Evolutionary conservation across 192 early-diverging fungal genomes (phyloP).

Genomic region (Entomortierella parvispora): DNA sequence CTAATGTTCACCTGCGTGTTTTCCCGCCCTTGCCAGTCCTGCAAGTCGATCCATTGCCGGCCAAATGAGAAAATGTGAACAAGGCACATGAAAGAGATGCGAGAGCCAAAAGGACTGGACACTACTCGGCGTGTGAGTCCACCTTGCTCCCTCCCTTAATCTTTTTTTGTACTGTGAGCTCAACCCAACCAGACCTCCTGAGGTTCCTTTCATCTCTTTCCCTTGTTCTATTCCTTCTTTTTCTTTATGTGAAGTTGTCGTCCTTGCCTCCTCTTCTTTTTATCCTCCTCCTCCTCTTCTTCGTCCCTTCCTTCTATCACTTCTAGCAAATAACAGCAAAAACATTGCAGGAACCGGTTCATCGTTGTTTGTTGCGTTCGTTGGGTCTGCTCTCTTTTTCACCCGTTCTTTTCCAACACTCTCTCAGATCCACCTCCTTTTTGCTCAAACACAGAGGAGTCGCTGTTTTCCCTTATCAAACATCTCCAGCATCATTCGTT

Average conservation of each 20-base stretch:
- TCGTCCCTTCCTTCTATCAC: not conserved
- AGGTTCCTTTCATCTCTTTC: not conserved
- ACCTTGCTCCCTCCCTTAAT: too few relatives aligned
- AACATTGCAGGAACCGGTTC: not conserved
- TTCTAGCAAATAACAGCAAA: too few relatives aligned
- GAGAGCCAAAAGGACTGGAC: conserved; percentile 2
- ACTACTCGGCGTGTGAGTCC: too few relatives aligned
- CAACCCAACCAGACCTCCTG: too few relatives aligned
- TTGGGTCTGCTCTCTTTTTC: not conserved
- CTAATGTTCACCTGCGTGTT: too few relatives aligned
- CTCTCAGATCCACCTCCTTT: not conserved
- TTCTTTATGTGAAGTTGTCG: not conserved
- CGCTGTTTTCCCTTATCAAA: not conserved
- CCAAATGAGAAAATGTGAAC: too few relatives aligned
- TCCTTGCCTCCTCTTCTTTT: not conserved
- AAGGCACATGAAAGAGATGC: too few relatives aligned
- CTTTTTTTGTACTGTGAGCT: too few relatives aligned
- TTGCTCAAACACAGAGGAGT: conserved; percentile 1
- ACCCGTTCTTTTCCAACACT: not conserved
- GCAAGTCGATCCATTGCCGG: too few relatives aligned
- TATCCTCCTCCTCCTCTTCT: not conserved
- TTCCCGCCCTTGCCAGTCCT: too few relatives aligned
- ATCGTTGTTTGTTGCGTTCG: not conserved
- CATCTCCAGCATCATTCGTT: not conserved
- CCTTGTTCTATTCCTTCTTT: not conserved